phyloP scores from a whole-genome alignment of 148 eudicot genomes.

The Mesembryanthemum crystallinum region DNA sequence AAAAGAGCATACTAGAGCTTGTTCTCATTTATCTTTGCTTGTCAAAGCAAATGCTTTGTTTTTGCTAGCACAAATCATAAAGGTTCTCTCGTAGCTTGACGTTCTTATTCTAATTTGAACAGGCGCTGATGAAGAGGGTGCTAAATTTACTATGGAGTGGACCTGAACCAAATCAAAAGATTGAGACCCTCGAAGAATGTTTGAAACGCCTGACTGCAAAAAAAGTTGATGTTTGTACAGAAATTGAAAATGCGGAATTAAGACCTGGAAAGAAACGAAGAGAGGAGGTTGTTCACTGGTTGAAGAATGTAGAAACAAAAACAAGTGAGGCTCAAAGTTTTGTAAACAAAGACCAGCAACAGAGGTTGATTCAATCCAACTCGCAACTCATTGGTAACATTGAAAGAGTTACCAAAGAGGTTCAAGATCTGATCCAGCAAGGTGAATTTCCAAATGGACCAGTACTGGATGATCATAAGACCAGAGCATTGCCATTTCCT shows the following conservation, averaged over 20 bases:
- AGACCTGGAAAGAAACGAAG: slow-evolving; percentile 12
- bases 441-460: neutral
- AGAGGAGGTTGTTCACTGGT: slow-evolving; percentile 10
- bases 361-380: neutral
- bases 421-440: neutral
- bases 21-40: no score
- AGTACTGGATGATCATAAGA: slow-evolving; percentile 1
- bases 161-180: neutral
- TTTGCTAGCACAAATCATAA: neutral
- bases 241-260: slow-evolving; percentile 9
- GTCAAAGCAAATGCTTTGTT: neutral
- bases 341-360: slow-evolving; percentile 7
- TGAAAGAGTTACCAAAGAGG: neutral
- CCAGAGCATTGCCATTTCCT: neutral
- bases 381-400: slow-evolving; percentile 2
- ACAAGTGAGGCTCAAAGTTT: neutral
- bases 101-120: neutral
- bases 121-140: neutral
- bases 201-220: neutral
- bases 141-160: neutral
- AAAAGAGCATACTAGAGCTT: no score
- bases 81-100: neutral
- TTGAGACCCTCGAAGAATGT: neutral
- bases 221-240: slow-evolving; percentile 9
- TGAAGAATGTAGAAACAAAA: neutral